Base-by-base conservation (phyloP, 2,329 filamentous ascomycete genomes). In the Aspergillus oerlinghausenensis region DNA sequence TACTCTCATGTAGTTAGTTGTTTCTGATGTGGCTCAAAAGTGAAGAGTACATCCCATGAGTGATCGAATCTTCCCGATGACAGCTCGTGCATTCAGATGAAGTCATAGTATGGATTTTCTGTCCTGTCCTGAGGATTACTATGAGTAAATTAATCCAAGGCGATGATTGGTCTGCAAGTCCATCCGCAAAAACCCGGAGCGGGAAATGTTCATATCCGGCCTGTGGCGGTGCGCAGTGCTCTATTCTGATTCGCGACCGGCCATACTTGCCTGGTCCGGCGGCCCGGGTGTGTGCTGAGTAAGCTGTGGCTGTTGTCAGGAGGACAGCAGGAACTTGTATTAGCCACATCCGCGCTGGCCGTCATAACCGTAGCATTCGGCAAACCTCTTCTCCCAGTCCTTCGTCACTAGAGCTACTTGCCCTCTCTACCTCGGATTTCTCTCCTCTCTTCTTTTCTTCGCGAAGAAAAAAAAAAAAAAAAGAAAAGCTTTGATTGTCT, bases 321-420 rank as follows among this genome's bases (percentile, higher is more conserved):
- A 9, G 43, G 43, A 47, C 43, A 47, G 10, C 43, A 47, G 21
- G 21, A 47, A 50, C 17, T 9, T 26, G 25, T 42, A 26, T 54
- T 55, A 63, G 63, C 63, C 63, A 65, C 61, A 56, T 53, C 52
- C 28, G 50, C 45, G 54, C 50, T 55, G 52, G 56, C 61, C 62
- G 61, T 63, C 60, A 76, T 76, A 64, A 57, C 63, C 60, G 61
- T 59, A 52, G 17, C 14, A 58, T 56, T 58, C 58, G 60, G 57
- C 55, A 63, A 60, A 64, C 45, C 55, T 55, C 50, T 53, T 50
- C 49, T 25, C 47, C 14, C 14, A 29, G 32, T 38, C 32, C 32
- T 7, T 17, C 32, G 32, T 38, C 14, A 38, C 32, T 38, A 6
- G 26, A 26, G 10, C 38, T 53, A 35, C 49, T 51, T 29, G 55